A percentile compares a stretch with the other conserved stretches of the same genome.
phyloP scores from a whole-genome alignment of 345 rosid genomes.

The Hibiscus trionum region DNA sequence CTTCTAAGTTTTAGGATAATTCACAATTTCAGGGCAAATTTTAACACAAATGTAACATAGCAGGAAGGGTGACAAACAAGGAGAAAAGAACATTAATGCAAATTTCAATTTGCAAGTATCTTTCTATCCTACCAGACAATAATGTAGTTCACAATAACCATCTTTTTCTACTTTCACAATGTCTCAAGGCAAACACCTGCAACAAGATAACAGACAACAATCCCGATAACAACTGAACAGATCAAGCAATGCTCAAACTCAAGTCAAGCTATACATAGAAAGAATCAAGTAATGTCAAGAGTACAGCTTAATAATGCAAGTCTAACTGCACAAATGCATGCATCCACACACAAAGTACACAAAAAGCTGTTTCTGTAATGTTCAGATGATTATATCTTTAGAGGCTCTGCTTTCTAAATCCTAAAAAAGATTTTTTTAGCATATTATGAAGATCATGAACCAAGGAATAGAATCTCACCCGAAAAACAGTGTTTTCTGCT shows the following conservation, averaged over 20 bases:
- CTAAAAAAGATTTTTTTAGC: neutral
- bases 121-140: neutral
- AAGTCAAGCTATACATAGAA: neutral
- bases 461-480: constrained; percentile 37
- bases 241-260: neutral
- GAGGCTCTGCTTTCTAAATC: neutral
- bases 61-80: constrained; percentile 1
- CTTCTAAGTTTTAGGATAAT: neutral
- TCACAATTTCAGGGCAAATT: neutral
- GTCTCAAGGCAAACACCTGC: neutral
- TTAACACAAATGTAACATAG: neutral
- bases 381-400: neutral
- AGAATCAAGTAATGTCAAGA: neutral
- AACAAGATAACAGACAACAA: neutral
- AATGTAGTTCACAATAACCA: constrained; percentile 4
- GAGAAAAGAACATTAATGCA: neutral
- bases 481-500: constrained; percentile 69
- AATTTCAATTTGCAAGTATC: neutral
- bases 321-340: neutral
- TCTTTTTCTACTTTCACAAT: neutral
- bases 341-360: neutral
- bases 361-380: neutral
- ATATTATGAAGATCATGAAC: neutral
- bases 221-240: neutral
- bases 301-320: neutral